These are phyloP conservation scores for Brettanomyces nanus DNA, from an alignment of 805 yeast species.

Conservation along the genomic window DNA sequence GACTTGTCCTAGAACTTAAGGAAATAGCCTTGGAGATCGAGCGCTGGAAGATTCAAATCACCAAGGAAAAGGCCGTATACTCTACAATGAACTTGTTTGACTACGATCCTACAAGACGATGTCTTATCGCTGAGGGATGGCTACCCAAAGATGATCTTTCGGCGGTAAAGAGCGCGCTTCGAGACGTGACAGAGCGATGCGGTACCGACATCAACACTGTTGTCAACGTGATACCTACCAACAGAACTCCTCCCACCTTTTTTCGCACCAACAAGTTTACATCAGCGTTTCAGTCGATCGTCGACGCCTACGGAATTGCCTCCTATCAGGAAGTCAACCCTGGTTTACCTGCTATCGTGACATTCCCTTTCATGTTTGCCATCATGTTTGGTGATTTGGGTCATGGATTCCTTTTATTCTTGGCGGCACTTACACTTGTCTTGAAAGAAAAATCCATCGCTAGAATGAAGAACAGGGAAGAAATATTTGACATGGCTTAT, in stretches of 20 bases:
- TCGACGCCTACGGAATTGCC: conserved; percentile 74
- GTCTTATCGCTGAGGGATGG: conserved; percentile 96
- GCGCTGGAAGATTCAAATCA: conserved; percentile 60
- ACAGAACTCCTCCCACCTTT: conserved; percentile 63
- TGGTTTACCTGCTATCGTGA: conserved; percentile 64
- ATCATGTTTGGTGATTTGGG: conserved; percentile 82
- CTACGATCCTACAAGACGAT: conserved; percentile 75
- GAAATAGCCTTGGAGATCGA: conserved; percentile 69
- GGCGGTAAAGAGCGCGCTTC: conserved; percentile 56
- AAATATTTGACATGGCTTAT: conserved; percentile 71
- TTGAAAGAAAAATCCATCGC: conserved; percentile 45
- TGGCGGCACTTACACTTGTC: conserved; percentile 49
- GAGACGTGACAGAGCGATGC: conserved; percentile 49
- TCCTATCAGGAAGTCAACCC: conserved; percentile 71
- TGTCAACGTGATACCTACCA: conserved; percentile 54
- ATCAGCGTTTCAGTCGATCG: conserved; percentile 57
- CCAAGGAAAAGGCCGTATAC: conserved; percentile 79
- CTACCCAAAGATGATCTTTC: conserved; percentile 72
- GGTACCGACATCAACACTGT: conserved; percentile 40
- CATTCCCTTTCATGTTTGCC: conserved; percentile 78
- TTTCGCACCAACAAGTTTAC: conserved; percentile 67
- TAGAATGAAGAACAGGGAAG: conserved; percentile 51
- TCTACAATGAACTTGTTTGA: conserved; percentile 71
- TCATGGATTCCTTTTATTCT: conserved; percentile 57
- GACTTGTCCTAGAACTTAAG: conserved; percentile 68